phyloP scores from a whole-genome alignment of 495 filamentous ascomycete species.

The Podospora sp. region DNA sequence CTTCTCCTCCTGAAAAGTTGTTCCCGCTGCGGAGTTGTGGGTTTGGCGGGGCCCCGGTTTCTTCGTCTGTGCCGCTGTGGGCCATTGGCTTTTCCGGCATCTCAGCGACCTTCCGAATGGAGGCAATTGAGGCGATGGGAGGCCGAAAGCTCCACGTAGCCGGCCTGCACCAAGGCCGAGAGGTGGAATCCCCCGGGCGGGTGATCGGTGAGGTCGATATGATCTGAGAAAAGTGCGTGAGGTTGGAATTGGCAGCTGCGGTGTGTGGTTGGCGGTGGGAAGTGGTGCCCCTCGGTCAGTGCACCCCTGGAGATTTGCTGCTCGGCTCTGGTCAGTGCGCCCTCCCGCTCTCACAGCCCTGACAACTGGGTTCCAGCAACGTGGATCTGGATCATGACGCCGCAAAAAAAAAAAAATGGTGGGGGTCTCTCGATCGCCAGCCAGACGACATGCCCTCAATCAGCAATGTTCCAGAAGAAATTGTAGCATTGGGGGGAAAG shows the following conservation, averaged over 20 bases:
- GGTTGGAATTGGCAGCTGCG: not conserved
- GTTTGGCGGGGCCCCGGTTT: slow-evolving; percentile 2
- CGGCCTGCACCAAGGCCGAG: not conserved
- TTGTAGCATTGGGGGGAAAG: not conserved
- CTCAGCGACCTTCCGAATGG: slow-evolving; percentile 8
- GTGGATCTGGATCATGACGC: slow-evolving; percentile 25
- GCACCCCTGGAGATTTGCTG: slow-evolving; percentile 12
- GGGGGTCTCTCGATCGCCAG: slow-evolving; percentile 17
- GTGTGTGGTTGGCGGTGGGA: not conserved
- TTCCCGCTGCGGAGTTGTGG: not conserved
- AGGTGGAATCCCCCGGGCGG: not conserved
- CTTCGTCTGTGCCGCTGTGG: slow-evolving; percentile 9
- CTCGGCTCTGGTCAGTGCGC: slow-evolving; percentile 15
- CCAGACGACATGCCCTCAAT: not conserved
- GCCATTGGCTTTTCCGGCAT: not conserved
- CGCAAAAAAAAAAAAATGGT: slow-evolving; percentile 18
- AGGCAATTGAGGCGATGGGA: slow-evolving; percentile 17
- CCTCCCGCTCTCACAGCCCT: slow-evolving; percentile 7
- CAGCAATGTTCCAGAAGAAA: slow-evolving; percentile 6
- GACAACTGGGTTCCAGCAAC: slow-evolving; percentile 23
- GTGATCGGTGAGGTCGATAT: not conserved
- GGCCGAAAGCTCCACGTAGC: slow-evolving; percentile 3
- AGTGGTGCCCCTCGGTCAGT: not conserved
- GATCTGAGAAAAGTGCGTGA: not conserved
- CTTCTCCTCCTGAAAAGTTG: not conserved